phyloP scores from a whole-genome alignment of 352 stramenopile genomes.

The Phytophthora pisi region DNA sequence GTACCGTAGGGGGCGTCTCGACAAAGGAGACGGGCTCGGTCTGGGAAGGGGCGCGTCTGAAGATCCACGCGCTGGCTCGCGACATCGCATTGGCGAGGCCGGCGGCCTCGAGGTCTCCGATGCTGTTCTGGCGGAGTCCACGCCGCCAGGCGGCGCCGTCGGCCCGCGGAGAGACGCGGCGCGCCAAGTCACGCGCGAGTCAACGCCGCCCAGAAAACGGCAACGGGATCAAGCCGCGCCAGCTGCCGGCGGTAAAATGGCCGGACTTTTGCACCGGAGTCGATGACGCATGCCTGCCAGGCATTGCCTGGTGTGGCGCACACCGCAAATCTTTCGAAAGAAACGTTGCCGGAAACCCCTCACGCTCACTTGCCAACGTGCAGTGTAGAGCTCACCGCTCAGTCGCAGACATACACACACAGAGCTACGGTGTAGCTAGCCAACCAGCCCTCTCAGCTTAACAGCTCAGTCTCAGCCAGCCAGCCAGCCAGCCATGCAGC shows the following conservation, averaged over 20 bases:
- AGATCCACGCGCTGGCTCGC: not conserved
- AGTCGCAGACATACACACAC: not conserved
- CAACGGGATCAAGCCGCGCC: slow-evolving; percentile 1
- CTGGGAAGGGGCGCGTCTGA: not conserved
- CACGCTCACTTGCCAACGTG: slow-evolving; percentile 30
- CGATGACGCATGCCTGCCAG: slow-evolving; percentile 22
- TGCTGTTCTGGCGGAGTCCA: too few species aligned
- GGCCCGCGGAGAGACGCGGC: slow-evolving; percentile 13
- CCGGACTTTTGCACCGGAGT: slow-evolving; percentile 2
- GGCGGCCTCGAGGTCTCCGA: not conserved
- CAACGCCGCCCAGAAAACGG: slow-evolving; percentile 15
- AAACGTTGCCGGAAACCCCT: slow-evolving; percentile 12
- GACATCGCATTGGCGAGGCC: not conserved
- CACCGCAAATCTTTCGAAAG: slow-evolving; percentile 27
- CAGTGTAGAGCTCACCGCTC: not conserved
- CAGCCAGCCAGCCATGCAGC: slow-evolving; percentile 21
- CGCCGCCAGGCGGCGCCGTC: too few species aligned
- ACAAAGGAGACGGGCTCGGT: not conserved
- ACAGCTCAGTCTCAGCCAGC: too few species aligned
- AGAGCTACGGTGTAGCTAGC: too few species aligned
- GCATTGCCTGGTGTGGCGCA: slow-evolving; percentile 19
- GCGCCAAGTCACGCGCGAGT: slow-evolving; percentile 1
- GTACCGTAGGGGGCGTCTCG: not conserved
- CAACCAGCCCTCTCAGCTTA: too few species aligned
- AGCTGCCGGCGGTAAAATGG: slow-evolving; percentile 15